Conservation (phyloP, 441 rosid species). For the Populus tomentosa region DNA sequence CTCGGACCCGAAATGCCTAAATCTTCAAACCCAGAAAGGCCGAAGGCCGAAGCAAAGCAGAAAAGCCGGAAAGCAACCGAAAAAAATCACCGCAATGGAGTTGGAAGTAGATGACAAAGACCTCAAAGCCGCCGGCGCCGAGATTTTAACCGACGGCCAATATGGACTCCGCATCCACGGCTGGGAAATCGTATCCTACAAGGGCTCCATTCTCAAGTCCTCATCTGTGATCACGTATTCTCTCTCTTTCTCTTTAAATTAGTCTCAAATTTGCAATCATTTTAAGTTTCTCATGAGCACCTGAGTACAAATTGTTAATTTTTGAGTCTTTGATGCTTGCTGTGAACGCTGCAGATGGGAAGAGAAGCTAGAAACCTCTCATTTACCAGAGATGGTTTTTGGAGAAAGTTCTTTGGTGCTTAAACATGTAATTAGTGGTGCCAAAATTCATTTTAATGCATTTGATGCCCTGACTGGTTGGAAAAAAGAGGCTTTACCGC, state of each 20-base stretch:
- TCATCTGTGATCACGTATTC: constrained; percentile 48
- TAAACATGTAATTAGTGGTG: constrained; percentile 49
- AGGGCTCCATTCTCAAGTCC: constrained; percentile 76
- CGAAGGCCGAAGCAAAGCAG: no score
- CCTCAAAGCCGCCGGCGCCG: constrained; percentile 76
- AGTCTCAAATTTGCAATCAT: neutral
- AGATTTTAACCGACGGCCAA: constrained; percentile 62
- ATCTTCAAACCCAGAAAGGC: no score
- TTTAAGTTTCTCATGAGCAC: neutral
- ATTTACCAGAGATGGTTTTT: constrained; percentile 90
- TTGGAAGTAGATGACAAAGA: constrained; percentile 62
- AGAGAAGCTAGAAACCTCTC: constrained; percentile 68
- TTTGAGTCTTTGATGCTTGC: constrained; percentile 12
- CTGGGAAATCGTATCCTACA: constrained; percentile 82
- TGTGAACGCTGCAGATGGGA: constrained; percentile 67
- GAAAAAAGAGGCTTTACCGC: constrained; percentile 81
- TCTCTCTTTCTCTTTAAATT: neutral
- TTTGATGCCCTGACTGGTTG: constrained; percentile 88
- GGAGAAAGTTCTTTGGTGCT: constrained; percentile 70
- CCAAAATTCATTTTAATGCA: constrained; percentile 70
- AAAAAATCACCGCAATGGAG: constrained; percentile 40
- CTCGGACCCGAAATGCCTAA: no score
- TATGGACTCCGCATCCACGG: constrained; percentile 63
- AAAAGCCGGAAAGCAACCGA: neutral
- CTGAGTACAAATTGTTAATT: neutral